phyloP scores from a whole-genome alignment of 1,139 yeast species.

The Blastobotrys ciferrii region DNA sequence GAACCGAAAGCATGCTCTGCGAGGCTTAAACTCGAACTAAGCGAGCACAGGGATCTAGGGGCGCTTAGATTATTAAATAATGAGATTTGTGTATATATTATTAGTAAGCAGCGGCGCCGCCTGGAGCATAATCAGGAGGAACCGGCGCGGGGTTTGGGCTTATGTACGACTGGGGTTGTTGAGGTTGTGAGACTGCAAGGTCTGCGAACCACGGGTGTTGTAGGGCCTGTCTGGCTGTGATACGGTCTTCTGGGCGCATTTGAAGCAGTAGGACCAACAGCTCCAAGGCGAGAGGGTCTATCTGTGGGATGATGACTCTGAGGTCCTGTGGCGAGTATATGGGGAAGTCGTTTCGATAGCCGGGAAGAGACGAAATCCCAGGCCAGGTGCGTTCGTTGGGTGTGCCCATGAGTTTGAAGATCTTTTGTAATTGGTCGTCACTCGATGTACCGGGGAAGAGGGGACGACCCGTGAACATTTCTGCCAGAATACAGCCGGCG shows the following conservation, averaged over 20 bases:
- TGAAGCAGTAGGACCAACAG: slow-evolving; percentile 75
- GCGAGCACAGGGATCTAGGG: too few species aligned
- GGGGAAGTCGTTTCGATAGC: slow-evolving; percentile 77
- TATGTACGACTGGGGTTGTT: not conserved
- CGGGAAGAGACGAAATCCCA: slow-evolving; percentile 80
- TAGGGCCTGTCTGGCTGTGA: slow-evolving; percentile 87
- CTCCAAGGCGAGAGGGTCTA: slow-evolving; percentile 80
- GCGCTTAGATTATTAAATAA: too few species aligned
- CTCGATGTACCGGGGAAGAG: slow-evolving; percentile 94
- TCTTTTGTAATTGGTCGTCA: slow-evolving; percentile 87
- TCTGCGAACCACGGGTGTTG: slow-evolving; percentile 97
- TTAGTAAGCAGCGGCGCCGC: not conserved
- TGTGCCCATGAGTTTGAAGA: slow-evolving; percentile 92
- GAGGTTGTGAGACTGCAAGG: slow-evolving; percentile 34
- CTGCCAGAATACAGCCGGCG: slow-evolving; percentile 96
- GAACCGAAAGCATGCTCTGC: too few species aligned
- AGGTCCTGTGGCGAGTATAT: slow-evolving; percentile 82
- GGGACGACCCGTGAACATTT: slow-evolving; percentile 98
- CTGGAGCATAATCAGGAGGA: not conserved
- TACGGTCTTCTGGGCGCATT: slow-evolving; percentile 87
- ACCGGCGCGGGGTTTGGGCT: not conserved
- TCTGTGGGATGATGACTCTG: slow-evolving; percentile 66
- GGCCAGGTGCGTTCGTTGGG: slow-evolving; percentile 98
- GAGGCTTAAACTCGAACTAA: too few species aligned
- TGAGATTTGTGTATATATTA: not conserved